Conservation (phyloP, 192 early-diverging fungal species). For the Umbelopsis vinacea region DNA sequence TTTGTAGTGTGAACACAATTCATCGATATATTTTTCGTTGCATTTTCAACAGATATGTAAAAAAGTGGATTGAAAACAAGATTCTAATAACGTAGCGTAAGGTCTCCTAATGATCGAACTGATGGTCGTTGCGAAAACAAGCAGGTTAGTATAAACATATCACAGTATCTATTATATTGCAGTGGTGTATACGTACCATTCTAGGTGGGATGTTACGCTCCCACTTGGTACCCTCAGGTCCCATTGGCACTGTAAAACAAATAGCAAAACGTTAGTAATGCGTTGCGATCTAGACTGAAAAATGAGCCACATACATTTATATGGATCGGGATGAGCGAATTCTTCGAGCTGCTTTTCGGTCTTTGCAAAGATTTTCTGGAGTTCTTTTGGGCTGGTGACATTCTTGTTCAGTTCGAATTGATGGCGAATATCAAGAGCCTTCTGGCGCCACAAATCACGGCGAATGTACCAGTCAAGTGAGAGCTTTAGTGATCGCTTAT, state of each 20-base stretch:
- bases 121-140: neutral
- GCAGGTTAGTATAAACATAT: neutral
- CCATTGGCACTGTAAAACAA: conserved; percentile 60
- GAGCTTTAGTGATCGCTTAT: conserved; percentile 81
- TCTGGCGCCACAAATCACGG: conserved; percentile 76
- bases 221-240: conserved; percentile 78
- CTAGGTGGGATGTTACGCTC: conserved; percentile 79
- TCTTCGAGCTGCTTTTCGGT: conserved; percentile 78
- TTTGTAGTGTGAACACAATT: neutral
- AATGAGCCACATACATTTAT: conserved; percentile 65
- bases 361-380: conserved; percentile 64
- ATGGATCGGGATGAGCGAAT: conserved; percentile 83
- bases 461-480: conserved; percentile 91
- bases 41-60: conserved; percentile 23
- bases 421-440: conserved; percentile 81
- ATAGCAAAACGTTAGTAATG: conserved; percentile 12
- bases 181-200: conserved; percentile 31
- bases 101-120: conserved; percentile 20
- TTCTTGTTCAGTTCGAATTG: conserved; percentile 83
- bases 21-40: conserved; percentile 21
- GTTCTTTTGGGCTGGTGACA: conserved; percentile 71
- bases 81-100: neutral
- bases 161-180: neutral
- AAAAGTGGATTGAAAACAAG: conserved; percentile 11
- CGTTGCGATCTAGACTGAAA: conserved; percentile 14